phyloP scores from a whole-genome alignment of 306 rosid genomes.

The Trifolium dubium region DNA sequence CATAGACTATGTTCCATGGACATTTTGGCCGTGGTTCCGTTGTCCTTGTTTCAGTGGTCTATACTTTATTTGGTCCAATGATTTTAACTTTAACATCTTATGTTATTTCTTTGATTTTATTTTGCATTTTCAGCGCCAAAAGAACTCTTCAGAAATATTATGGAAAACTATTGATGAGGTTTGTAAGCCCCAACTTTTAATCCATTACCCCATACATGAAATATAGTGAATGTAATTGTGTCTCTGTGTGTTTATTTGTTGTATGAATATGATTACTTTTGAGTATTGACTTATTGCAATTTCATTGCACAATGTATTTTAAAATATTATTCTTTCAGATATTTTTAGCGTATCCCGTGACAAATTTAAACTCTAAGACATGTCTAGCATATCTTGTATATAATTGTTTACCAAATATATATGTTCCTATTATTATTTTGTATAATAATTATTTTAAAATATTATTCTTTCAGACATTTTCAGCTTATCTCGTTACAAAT shows the following conservation, averaged over 20 bases:
- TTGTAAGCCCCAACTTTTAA: conserved; percentile 32
- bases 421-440: too few species aligned
- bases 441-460: too few species aligned
- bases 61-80: conserved; percentile 31
- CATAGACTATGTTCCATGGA: conserved; percentile 7
- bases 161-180: conserved; percentile 65
- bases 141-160: conserved; percentile 65
- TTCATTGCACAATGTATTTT: neutral
- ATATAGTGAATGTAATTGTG: neutral
- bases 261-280: neutral
- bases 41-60: conserved; percentile 4
- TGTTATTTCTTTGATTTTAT: conserved; percentile 30
- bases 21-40: conserved; percentile 25
- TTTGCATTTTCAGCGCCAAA: conserved; percentile 72
- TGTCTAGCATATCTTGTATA: too few species aligned
- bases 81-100: conserved; percentile 33
- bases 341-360: too few species aligned
- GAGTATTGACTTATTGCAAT: neutral
- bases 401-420: too few species aligned
- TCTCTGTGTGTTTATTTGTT: conserved; percentile 1
- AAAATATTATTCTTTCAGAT: too few species aligned
- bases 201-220: neutral
- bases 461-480: too few species aligned
- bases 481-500: too few species aligned
- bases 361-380: too few species aligned